Percentiles rank a stretch among this genome's conserved stretches.
phyloP scores from a whole-genome alignment of 116 monocot species.

The Cymodocea nodosa region DNA sequence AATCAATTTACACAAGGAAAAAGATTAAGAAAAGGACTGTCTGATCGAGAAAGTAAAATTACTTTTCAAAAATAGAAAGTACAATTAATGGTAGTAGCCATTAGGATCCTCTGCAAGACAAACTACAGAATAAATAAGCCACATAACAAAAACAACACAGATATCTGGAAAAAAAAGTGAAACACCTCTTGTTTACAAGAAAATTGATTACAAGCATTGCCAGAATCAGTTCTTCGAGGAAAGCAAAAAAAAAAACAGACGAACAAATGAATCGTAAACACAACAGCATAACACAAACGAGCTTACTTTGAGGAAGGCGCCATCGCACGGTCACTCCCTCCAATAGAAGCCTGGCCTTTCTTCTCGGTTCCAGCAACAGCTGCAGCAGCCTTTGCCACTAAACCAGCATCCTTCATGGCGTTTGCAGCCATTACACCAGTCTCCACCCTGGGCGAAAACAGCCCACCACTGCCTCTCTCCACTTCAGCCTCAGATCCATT shows the following conservation, averaged over 20 bases:
- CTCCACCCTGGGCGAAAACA: slow-evolving; percentile 20
- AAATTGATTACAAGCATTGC: too few relatives aligned
- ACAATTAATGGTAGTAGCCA: neutral
- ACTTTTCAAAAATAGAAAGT: too few relatives aligned
- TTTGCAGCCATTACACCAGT: neutral
- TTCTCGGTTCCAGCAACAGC: slow-evolving; percentile 7
- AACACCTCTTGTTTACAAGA: too few relatives aligned
- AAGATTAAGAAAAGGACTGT: too few relatives aligned
- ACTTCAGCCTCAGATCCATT: slow-evolving; percentile 13
- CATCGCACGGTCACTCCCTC: slow-evolving; percentile 8
- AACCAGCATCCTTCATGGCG: slow-evolving; percentile 1
- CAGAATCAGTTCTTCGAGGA: too few relatives aligned
- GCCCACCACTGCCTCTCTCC: slow-evolving; percentile 6
- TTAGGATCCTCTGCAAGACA: too few relatives aligned
- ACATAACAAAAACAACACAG: too few relatives aligned
- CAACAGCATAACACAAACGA: neutral
- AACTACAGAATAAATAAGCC: too few relatives aligned
- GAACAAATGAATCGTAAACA: too few relatives aligned
- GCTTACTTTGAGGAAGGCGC: slow-evolving; percentile 46
- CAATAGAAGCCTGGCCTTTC: slow-evolving; percentile 7
- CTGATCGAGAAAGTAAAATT: too few relatives aligned
- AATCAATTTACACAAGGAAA: neutral
- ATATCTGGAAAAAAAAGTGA: too few relatives aligned
- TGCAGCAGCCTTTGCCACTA: neutral
- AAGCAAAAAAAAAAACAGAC: neutral